Base-by-base conservation (phyloP, 768 basidiomycete species). In the Phylloporus sp. region DNA sequence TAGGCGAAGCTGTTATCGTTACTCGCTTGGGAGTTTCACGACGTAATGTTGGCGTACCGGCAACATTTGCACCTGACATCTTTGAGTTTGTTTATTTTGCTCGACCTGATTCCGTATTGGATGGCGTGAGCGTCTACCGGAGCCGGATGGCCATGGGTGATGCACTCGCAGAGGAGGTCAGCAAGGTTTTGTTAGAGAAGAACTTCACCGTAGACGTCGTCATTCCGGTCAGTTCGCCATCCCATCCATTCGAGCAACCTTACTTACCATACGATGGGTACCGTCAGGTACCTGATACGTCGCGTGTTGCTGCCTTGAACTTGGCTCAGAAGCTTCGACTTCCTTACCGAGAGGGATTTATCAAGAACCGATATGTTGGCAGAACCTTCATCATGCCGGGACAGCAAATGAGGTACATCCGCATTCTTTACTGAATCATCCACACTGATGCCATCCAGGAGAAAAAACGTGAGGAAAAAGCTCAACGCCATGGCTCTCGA, bases 71-170 rank as follows among this genome's bases (percentile, higher is more conserved):
- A 1, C 96, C 96, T 18, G 96, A 98, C 69, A 96, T 99, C 59
- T 99, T 98, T 63, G 96, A 99, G 76, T 96, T 81, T 59, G 96
- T 99, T 53, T 99, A 99, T 71, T 92, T 99, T 64, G 93, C 96
- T 7, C 84, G 96, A 45, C 96, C 95, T 0, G 96, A 99, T 70
- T 96, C 92, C 6, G 96, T 97, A 40, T 76, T 99, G 41, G 94
- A 99, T 61, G 94, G 95, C 34, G 84, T 99, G 66, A 93, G 90
- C 61, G 96, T 98, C 36, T 98, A 98, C 68, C 81, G 96, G 38
- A 89, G 90, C 62, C 85, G 96, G 31, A 98, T 98, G 96, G 92
- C 96, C 1, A 99, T 99, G 96, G 96, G 96, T 45, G 94, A 98
- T 62, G 81, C 85, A 6, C 79, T 99, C 38, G 95, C 94, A 1